Conservation (phyloP, 2,329 filamentous ascomycete genomes). For the Talaromyces sp. region DNA sequence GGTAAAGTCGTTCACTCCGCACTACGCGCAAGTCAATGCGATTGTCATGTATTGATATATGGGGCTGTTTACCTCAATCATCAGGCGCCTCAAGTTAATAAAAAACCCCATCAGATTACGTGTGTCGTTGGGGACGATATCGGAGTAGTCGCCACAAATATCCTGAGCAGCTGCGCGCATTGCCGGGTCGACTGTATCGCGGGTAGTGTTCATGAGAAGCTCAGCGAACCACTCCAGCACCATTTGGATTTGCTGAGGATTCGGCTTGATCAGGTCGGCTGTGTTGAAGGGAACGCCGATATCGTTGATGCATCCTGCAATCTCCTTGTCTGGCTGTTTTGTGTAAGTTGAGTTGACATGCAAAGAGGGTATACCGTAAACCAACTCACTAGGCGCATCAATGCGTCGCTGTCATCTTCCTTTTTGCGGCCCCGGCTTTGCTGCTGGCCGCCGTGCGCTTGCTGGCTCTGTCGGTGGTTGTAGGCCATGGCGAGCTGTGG, state of each 20-base stretch:
- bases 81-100: slow-evolving; percentile 70
- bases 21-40: slow-evolving; percentile 44
- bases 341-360: slow-evolving; percentile 7
- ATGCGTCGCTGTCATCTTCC: slow-evolving; percentile 54
- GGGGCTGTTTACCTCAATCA: slow-evolving; percentile 56
- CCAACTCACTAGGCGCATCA: slow-evolving; percentile 51
- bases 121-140: slow-evolving; percentile 80
- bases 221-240: slow-evolving; percentile 98
- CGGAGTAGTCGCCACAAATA: slow-evolving; percentile 75
- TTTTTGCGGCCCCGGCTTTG: slow-evolving; percentile 48
- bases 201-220: slow-evolving; percentile 85
- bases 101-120: slow-evolving; percentile 96
- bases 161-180: slow-evolving; percentile 92
- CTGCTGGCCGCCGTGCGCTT: slow-evolving; percentile 45
- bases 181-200: slow-evolving; percentile 87
- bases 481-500: slow-evolving; percentile 40
- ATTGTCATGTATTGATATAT: not conserved
- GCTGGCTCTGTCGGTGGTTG: slow-evolving; percentile 50
- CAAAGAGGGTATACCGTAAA: not conserved
- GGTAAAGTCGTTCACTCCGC: slow-evolving; percentile 87
- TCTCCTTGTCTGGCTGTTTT: slow-evolving; percentile 64
- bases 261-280: slow-evolving; percentile 87
- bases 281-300: slow-evolving; percentile 87
- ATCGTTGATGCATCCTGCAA: slow-evolving; percentile 94
- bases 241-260: slow-evolving; percentile 90